These are phyloP conservation scores for Arabidopsis lyrata DNA, from an alignment of 441 rosid species.

Conservation along the genomic window DNA sequence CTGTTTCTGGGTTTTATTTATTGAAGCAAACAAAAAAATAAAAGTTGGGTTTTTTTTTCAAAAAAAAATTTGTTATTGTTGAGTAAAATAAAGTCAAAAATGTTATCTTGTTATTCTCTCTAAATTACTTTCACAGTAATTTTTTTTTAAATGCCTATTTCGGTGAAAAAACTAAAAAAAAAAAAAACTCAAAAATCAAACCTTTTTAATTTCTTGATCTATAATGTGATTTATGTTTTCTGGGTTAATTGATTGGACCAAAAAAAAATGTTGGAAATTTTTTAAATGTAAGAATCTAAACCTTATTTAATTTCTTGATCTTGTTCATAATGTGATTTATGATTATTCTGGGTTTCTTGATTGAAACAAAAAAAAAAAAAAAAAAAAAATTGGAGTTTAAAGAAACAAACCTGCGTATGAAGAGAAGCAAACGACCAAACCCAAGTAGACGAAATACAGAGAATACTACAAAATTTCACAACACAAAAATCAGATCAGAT, in stretches of 20 bases:
- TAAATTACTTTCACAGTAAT: not conserved
- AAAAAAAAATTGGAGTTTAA: not conserved
- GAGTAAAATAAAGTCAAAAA: not conserved
- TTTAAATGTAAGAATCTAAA: too few relatives aligned
- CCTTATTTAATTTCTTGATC: not conserved
- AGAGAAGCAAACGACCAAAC: conserved; percentile 92
- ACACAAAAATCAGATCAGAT: conserved; percentile 42
- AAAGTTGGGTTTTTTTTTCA: not conserved
- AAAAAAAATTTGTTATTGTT: not conserved
- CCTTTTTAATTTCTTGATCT: not conserved
- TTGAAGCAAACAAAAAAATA: not conserved
- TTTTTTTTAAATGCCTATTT: too few relatives aligned
- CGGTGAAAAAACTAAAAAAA: not conserved
- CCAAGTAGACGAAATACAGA: conserved; percentile 93
- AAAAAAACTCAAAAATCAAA: too few relatives aligned
- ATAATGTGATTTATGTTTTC: too few relatives aligned
- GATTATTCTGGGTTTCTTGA: conserved; percentile 16
- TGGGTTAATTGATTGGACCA: too few relatives aligned
- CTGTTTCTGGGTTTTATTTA: not conserved
- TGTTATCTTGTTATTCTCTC: not conserved
- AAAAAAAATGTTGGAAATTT: too few relatives aligned
- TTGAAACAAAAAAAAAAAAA: conserved; percentile 4
- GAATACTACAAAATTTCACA: conserved; percentile 69
- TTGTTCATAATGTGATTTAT: conserved; percentile 10
- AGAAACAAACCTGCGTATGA: conserved; percentile 82